A percentile compares a stretch with the other conserved stretches of the same genome.
Evolutionary conservation across 768 basidiomycete genomes (phyloP).

Genomic region (Leccinellum luteum): DNA sequence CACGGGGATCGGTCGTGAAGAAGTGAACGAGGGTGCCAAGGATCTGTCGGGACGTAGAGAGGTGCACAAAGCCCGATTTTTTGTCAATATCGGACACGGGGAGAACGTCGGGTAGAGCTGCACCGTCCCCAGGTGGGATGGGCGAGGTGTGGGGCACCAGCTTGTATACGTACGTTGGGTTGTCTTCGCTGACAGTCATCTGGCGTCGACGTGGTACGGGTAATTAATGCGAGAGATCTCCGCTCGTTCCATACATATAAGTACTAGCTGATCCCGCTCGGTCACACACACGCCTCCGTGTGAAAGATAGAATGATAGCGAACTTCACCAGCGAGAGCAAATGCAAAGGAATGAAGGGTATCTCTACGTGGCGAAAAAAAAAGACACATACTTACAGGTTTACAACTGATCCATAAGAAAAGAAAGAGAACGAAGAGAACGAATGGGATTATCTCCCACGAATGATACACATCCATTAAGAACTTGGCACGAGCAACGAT

Average conservation of each 20-base stretch:
- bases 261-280: neutral
- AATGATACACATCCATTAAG: constrained; percentile 24
- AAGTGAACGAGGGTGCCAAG: constrained; percentile 46
- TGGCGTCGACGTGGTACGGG: neutral
- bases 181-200: constrained; percentile 4
- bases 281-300: neutral
- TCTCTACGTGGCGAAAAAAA: constrained; percentile 17
- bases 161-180: constrained; percentile 61
- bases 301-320: neutral
- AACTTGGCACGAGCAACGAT: constrained; percentile 10
- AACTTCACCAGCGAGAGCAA: neutral
- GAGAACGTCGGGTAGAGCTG: constrained; percentile 41
- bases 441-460: constrained; percentile 1
- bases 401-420: constrained; percentile 15
- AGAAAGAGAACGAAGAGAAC: neutral
- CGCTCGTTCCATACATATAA: neutral
- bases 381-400: constrained; percentile 25
- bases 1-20: constrained; percentile 37
- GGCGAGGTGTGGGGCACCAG: constrained; percentile 45
- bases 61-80: constrained; percentile 49
- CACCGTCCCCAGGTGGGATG: constrained; percentile 27
- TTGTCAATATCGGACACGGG: constrained; percentile 51
- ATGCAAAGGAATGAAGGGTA: constrained; percentile 23
- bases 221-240: neutral
- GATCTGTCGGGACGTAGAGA: constrained; percentile 52